Conservation (phyloP, 2,329 filamentous ascomycete species). For the Fusarium aywerte region DNA sequence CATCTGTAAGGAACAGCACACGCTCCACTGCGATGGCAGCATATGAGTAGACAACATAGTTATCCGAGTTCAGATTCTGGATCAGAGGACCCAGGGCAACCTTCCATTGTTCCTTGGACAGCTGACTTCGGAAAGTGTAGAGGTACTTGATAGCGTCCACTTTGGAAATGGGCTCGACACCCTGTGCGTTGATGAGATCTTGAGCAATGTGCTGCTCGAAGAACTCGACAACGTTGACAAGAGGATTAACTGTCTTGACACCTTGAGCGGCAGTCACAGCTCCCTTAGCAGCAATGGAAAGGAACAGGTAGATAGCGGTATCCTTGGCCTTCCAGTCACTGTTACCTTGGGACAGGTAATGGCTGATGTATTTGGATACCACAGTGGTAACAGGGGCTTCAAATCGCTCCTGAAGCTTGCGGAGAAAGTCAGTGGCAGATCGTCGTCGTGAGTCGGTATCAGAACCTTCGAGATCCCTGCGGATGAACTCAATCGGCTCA, state of each 20-base stretch:
- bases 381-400: slow-evolving; percentile 85
- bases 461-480: slow-evolving; percentile 92
- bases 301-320: slow-evolving; percentile 96
- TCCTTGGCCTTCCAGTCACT: slow-evolving; percentile 97
- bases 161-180: slow-evolving; percentile 85
- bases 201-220: slow-evolving; percentile 92
- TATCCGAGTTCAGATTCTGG: slow-evolving; percentile 86
- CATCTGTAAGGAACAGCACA: slow-evolving; percentile 84
- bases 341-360: slow-evolving; percentile 84
- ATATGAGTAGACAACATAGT: slow-evolving; percentile 98
- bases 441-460: slow-evolving; percentile 93
- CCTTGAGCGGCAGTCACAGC: slow-evolving; percentile 87
- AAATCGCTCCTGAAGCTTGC: slow-evolving; percentile 88
- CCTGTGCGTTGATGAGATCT: slow-evolving; percentile 79
- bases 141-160: slow-evolving; percentile 98
- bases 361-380: slow-evolving; percentile 87
- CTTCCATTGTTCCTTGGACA: slow-evolving; percentile 92
- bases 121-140: slow-evolving; percentile 94
- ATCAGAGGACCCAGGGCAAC: slow-evolving; percentile 89
- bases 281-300: slow-evolving; percentile 93
- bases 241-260: slow-evolving; percentile 87
- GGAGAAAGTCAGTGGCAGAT: slow-evolving; percentile 93
- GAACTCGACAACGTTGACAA: slow-evolving; percentile 91
- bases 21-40: slow-evolving; percentile 97
- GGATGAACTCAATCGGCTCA: slow-evolving; percentile 98